Evolutionary conservation across 768 basidiomycete genomes (phyloP), one percentile per base, ranked within the genome.

Genomic region (Pisolithus sp.): DNA sequence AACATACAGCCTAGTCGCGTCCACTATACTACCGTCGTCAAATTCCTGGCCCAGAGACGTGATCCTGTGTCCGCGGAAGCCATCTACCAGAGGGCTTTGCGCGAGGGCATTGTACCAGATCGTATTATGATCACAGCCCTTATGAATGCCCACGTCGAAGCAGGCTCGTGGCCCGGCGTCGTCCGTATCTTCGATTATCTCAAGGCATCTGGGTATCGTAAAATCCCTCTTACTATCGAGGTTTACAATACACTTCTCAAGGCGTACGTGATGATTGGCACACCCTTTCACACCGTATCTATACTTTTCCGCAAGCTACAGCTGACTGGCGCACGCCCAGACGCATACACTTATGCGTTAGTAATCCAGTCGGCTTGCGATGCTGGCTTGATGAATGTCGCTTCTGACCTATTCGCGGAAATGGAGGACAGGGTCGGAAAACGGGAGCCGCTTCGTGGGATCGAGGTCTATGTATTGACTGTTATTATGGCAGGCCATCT

Each of bases 341-440:
- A 86, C 56, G 65, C 59, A 5, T 74, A 77, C 58, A 83, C 88
- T 0, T 95, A 86, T 64, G 75, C 86, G 1, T 71, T 88, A 43
- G 71, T 92, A 46, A 81, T 93, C 34, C 87, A 89, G 62, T 85
- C 87, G 0, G 87, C 93, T 10, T 86, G 87, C 62, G 87, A 93
- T 59, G 72, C 81, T 17, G 79, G 82, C 5, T 63, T 76, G 50
- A 80, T 93, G 76, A 69, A 72, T 12, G 64, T 78, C 7, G 92
- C 91, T 5, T 64, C 71, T 46, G 74, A 82, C n/a, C 71, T 95
- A 20, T 85, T 86, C 60, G 63, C 68, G 36, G 76, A 87, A 63
- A 82, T 95, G 79, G 80, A 85, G 51, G 57, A 59, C n/a, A 62
- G 72, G n/a, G 59, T 58, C 45, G 49, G 48, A 47, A 56, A 68